phyloP scores from a whole-genome alignment of 495 filamentous ascomycete species.

The Penicillium crystallinum region DNA sequence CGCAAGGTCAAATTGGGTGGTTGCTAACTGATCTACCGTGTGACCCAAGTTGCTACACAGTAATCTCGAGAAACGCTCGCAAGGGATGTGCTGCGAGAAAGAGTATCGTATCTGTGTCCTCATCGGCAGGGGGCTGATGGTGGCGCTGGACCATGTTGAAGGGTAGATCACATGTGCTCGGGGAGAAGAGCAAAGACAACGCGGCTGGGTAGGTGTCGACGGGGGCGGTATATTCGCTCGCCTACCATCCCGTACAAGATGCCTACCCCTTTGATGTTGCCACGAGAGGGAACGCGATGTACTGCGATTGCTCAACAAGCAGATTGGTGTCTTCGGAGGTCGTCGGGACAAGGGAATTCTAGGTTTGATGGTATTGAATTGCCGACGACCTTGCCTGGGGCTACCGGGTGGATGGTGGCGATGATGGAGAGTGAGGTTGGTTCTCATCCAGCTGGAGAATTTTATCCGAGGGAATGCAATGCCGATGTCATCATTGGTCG shows the following conservation, averaged over 20 bases:
- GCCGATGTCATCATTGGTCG: neutral
- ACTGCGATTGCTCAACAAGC: conserved; percentile 36
- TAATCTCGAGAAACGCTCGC: conserved; percentile 39
- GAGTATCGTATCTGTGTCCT: conserved; percentile 30
- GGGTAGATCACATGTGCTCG: conserved; percentile 22
- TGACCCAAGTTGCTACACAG: conserved; percentile 22
- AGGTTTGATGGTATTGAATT: conserved; percentile 27
- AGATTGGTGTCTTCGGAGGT: conserved; percentile 35
- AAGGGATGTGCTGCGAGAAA: conserved; percentile 43
- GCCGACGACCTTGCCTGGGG: conserved; percentile 21
- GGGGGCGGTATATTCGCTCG: conserved; percentile 35
- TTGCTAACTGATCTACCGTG: conserved; percentile 39
- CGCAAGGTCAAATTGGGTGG: conserved; percentile 28
- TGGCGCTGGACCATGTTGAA: neutral
- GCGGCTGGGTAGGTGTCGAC: conserved; percentile 37
- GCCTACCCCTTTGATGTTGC: conserved; percentile 31
- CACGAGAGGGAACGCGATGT: conserved; percentile 29
- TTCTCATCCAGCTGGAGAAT: neutral
- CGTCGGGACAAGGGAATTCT: conserved; percentile 30
- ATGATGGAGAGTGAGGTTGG: neutral
- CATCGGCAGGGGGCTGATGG: neutral
- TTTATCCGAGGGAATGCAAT: neutral
- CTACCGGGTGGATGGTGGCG: neutral
- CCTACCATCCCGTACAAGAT: conserved; percentile 27
- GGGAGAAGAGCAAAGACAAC: conserved; percentile 30